Conservation (phyloP, 768 basidiomycete genomes). For the Amanita exitialis region DNA sequence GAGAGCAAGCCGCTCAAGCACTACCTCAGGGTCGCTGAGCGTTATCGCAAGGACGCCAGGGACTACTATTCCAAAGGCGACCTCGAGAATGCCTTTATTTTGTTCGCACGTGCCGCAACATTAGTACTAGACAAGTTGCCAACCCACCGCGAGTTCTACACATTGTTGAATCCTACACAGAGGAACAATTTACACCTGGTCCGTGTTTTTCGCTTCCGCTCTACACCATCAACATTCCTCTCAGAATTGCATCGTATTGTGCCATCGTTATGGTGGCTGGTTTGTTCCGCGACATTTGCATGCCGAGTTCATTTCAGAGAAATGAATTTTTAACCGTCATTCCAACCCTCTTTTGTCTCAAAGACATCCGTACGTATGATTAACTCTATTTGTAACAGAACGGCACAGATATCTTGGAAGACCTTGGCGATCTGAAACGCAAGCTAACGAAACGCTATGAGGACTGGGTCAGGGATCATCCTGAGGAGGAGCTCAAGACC, state of each 20-base stretch:
- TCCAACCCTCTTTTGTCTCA: neutral
- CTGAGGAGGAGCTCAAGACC: conserved; percentile 19
- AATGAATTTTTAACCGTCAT: neutral
- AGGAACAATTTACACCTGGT: conserved; percentile 62
- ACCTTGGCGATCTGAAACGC: conserved; percentile 56
- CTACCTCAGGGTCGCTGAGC: conserved; percentile 58
- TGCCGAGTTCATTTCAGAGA: neutral
- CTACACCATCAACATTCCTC: neutral
- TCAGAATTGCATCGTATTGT: neutral
- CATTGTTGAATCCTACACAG: conserved; percentile 44
- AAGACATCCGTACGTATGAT: neutral
- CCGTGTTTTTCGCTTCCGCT: conserved; percentile 21
- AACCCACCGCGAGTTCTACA: conserved; percentile 53
- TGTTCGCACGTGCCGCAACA: conserved; percentile 64
- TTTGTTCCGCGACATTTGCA: neutral
- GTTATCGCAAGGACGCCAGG: conserved; percentile 46
- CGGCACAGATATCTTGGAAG: conserved; percentile 64
- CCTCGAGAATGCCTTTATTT: conserved; percentile 62
- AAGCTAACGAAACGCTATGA: conserved; percentile 55
- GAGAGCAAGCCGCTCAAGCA: conserved; percentile 51
- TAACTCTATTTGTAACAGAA: conserved; percentile 31
- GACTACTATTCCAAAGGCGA: conserved; percentile 38
- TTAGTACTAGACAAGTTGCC: conserved; percentile 76
- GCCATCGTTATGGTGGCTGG: neutral
- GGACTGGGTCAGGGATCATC: conserved; percentile 40